A percentile compares a stretch with the other conserved stretches of the same genome.
phyloP scores from a whole-genome alignment of 2,329 filamentous ascomycete species.

The Alternaria incomplexa region DNA sequence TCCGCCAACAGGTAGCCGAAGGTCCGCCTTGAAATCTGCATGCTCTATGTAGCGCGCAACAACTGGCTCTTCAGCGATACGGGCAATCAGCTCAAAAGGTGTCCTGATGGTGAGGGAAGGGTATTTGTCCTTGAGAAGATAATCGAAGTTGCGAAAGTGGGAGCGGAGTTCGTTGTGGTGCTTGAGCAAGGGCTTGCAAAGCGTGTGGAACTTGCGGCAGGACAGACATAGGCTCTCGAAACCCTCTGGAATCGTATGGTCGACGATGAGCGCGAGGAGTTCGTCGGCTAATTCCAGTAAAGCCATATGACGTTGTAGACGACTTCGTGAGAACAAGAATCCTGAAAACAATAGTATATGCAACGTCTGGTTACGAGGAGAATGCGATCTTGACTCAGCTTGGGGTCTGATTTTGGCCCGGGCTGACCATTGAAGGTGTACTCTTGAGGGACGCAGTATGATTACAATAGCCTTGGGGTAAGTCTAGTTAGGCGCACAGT shows the following conservation, averaged over 20 bases:
- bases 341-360: not conserved
- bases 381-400: not conserved
- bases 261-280: not conserved
- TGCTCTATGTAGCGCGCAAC: conserved; percentile 21
- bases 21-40: conserved; percentile 16
- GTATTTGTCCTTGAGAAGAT: conserved; percentile 4
- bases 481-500: not conserved
- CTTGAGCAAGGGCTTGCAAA: conserved; percentile 21
- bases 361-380: not conserved
- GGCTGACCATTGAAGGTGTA: not conserved
- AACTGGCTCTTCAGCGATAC: conserved; percentile 20
- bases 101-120: conserved; percentile 12
- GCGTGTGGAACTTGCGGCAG: conserved; percentile 14
- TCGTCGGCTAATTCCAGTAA: not conserved
- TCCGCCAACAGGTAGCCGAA: conserved; percentile 8
- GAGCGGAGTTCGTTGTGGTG: conserved; percentile 17
- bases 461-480: not conserved
- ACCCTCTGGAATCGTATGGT: conserved; percentile 1
- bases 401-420: not conserved
- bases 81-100: conserved; percentile 18
- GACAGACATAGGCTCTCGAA: conserved; percentile 19
- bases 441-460: not conserved
- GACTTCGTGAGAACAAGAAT: not conserved
- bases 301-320: not conserved
- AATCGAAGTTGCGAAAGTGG: conserved; percentile 17